A percentile compares a stretch with the other conserved stretches of the same genome.
Conservation (phyloP, 345 rosid species). For the Leavenworthia alabamica region DNA sequence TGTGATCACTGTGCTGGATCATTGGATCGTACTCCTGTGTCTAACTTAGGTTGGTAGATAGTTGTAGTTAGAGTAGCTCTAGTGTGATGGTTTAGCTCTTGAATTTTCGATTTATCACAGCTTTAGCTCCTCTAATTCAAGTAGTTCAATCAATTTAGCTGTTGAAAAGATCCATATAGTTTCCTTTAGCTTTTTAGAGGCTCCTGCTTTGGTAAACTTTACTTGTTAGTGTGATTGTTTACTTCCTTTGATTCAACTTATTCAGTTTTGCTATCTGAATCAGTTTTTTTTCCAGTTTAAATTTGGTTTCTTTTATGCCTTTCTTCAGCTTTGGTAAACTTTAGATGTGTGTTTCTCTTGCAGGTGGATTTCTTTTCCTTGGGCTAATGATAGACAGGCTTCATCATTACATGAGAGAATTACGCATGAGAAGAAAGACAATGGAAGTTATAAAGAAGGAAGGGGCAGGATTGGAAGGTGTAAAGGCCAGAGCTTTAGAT, state of each 20-base stretch:
- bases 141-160: background rate
- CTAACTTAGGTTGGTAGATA: background rate
- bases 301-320: background rate
- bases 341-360: conserved; percentile 15
- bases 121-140: background rate
- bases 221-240: background rate
- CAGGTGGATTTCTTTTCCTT: conserved; percentile 78
- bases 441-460: conserved; percentile 74
- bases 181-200: background rate
- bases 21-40: conserved; percentile 13
- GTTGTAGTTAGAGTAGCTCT: background rate
- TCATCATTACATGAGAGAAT: conserved; percentile 86
- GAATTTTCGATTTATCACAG: background rate
- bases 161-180: background rate
- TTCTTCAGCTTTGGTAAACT: conserved; percentile 11
- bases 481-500: conserved; percentile 40
- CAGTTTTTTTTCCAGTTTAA: background rate
- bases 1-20: conserved; percentile 17
- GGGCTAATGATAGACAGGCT: conserved; percentile 80
- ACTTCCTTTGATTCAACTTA: background rate
- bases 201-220: conserved; percentile 8
- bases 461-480: conserved; percentile 53
- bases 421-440: conserved; percentile 65
- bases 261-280: background rate
- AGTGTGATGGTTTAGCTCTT: conserved; percentile 15